Base-by-base conservation (phyloP, 257 asterid species). In the Nemophila menziesii region DNA sequence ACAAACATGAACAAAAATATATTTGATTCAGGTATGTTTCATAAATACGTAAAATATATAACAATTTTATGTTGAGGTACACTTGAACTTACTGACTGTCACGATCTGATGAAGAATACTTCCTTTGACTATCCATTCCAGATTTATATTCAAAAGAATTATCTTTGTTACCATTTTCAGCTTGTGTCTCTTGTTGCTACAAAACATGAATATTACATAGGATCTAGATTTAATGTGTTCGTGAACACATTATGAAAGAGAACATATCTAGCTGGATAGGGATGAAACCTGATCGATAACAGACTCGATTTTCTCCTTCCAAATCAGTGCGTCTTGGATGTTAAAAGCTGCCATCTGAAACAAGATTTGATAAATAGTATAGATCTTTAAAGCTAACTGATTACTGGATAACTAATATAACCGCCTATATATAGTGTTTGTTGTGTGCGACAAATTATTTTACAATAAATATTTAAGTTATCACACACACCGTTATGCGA, bases 301-400 rank as follows among this genome's bases (percentile, higher is more conserved):
- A 53, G 66, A 76, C 69, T 86, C 92, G 20, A 86, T 71, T 68
- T 82, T 81, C 52, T 81, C 90, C 59, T 81, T 86, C 96, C 96
- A 86, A 48, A 57, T 44, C 43, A 81, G 80, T 38, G 94, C 83
- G 68, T 86, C 94, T 70, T 81, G 94, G 57, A 86, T 86, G 71
- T 82, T 82, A 74, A 73, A 86, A 74, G 96, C 92, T 60, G 96
- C 96, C 96, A 86, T 81, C 96, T 86, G 84, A 61, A 61, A 57
- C 54, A 51, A 58, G 40, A 41, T 43, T 61, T 6, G 16, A 5
- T 9, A 16, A n/a, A 22, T 19, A 22, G 29, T 22, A 46, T 26
- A 36, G 22, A 34, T 5, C 20, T 17, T 7, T 29, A 41, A 5
- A 41, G 42, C 3, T 12, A n/a, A n/a, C n/a, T n/a, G n/a, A n/a